Evolutionary conservation across 2,329 filamentous ascomycete species (phyloP), one percentile per base, ranked within the genome.

Genomic region (Cylindrodendrum hubeiense): DNA sequence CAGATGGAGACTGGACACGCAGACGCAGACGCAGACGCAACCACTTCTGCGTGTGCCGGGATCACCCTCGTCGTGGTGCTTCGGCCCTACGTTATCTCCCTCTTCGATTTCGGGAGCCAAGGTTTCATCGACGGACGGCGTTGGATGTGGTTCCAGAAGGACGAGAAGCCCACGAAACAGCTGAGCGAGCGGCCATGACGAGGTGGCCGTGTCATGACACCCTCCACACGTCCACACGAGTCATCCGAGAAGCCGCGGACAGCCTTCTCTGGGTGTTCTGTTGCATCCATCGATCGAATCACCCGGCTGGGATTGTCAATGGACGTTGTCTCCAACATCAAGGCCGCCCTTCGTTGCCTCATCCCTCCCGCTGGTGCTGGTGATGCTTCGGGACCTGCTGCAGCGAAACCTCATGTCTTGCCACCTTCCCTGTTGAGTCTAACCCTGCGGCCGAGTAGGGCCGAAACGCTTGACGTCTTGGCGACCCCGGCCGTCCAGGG

Each of bases 401-500:
- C 22, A 28, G 15, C 44, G 44, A n/a, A n/a, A 39, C 15, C 24
- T n/a, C 34, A 9, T 44, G 39, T 51, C 19, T 64, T 49, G 61
- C 55, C 61, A 64, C 61, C 61, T 64, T 59, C 61, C 54, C 22
- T 30, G 49, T 55, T 19, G 7, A 51, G 61, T 1, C 24, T 60
- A 60, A 33, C 24, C 19, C 41, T 50, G 19, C 55, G 49, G 50
- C 30, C 7, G 57, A 64, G 54, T 60, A 60, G 61, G 55, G 49
- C 55, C 55, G 56, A 64, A 28, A 30, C 30, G 39, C 47, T 33
- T 44, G 19, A 33, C 44, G 30, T 39, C 28, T 56, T 56, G 53
- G 41, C 24, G 43, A n/a, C 34, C 60, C 52, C 59, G 43, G 50
- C 55, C 37, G 12, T 34, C n/a, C 9, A 28, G 39, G 26, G 30